A percentile compares a stretch with the other conserved stretches of the same genome.
Evolutionary conservation across 345 rosid species (phyloP).

Genomic region (Psidium guajava): DNA sequence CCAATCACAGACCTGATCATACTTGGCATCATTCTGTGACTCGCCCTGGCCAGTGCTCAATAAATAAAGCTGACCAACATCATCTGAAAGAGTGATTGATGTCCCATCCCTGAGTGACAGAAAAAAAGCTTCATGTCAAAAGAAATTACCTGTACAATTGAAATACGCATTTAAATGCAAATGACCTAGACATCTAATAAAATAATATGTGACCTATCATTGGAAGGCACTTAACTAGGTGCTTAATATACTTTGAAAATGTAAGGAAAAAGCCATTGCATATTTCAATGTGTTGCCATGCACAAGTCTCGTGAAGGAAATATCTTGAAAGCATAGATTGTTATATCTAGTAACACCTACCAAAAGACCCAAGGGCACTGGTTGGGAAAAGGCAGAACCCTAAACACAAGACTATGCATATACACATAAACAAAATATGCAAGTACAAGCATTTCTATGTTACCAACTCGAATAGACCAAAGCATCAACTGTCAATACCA

Average conservation of each 20-base stretch:
- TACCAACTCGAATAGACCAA: not conserved
- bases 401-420: not conserved
- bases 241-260: not conserved
- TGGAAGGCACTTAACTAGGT: not conserved
- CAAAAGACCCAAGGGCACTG: not conserved
- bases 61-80: constrained; percentile 90
- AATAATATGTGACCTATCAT: not conserved
- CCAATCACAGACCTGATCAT: constrained; percentile 72
- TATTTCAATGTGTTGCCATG: not conserved
- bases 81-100: constrained; percentile 93
- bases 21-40: constrained; percentile 85
- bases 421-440: not conserved
- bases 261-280: not conserved
- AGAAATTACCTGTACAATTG: not conserved
- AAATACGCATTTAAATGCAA: not conserved
- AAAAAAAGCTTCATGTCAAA: not conserved
- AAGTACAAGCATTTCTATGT: not conserved
- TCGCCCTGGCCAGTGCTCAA: constrained; percentile 98
- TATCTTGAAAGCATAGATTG: not conserved
- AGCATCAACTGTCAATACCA: not conserved
- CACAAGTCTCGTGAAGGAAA: not conserved
- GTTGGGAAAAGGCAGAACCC: not conserved
- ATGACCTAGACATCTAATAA: not conserved
- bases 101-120: constrained; percentile 74
- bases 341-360: not conserved